These are phyloP conservation scores for Diaporthe aspalathi DNA, from an alignment of 2,329 filamentous ascomycete species.

Conservation along the genomic window DNA sequence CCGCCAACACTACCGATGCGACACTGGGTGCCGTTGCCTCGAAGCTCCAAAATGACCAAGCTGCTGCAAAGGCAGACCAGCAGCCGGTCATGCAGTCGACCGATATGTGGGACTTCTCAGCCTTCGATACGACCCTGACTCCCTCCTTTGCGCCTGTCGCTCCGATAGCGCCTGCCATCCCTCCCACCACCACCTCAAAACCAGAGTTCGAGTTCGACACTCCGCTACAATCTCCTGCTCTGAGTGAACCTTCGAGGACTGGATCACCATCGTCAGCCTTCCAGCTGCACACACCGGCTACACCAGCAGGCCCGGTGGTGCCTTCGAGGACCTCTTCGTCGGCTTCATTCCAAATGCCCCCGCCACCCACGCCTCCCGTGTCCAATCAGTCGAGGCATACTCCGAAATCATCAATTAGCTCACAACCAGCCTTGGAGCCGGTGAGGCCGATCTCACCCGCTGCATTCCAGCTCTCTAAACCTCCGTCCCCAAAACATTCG, in stretches of 20 bases:
- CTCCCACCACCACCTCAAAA: constrained; percentile 37
- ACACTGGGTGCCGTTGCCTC: constrained; percentile 18
- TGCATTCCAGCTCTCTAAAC: constrained; percentile 22
- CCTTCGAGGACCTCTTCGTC: constrained; percentile 24
- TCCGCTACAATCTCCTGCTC: constrained; percentile 33
- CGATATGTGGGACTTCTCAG: constrained; percentile 37
- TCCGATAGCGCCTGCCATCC: constrained; percentile 25
- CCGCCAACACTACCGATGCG: not conserved
- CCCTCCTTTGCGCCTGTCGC: not conserved
- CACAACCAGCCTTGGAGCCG: not conserved
- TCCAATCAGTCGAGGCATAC: constrained; percentile 28
- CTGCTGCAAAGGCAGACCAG: not conserved
- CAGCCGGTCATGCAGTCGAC: not conserved
- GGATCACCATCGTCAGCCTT: constrained; percentile 14
- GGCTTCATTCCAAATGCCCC: constrained; percentile 13
- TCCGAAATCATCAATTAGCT: constrained; percentile 27
- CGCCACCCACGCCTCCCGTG: constrained; percentile 23
- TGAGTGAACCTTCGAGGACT: constrained; percentile 31
- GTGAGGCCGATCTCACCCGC: constrained; percentile 23
- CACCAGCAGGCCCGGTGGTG: not conserved
- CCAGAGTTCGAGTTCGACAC: constrained; percentile 38
- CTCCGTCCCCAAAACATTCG: constrained; percentile 30
- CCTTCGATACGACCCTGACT: constrained; percentile 33
- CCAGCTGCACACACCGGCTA: constrained; percentile 12
- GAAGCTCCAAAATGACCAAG: not conserved